Conservation (phyloP, 1,139 yeast species). For the Yamadazyma aaseri region DNA sequence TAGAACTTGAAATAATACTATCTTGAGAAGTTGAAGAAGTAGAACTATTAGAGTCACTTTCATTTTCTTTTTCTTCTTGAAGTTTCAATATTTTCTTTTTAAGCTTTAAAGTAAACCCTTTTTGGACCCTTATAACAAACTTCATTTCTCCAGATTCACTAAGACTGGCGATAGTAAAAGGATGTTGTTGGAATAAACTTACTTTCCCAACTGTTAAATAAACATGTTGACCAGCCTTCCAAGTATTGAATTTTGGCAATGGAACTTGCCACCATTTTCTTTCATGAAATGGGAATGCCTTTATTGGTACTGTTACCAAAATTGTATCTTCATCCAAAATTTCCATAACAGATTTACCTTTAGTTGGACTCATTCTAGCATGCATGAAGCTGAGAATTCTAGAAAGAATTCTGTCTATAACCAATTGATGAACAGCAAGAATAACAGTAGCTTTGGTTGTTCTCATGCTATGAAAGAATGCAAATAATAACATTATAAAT, state of each 20-base stretch:
- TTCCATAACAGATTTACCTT: slow-evolving; percentile 38
- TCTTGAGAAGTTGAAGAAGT: slow-evolving; percentile 1
- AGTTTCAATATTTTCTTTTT: slow-evolving; percentile 22
- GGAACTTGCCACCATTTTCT: slow-evolving; percentile 29
- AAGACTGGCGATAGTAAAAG: slow-evolving; percentile 45
- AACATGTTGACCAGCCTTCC: slow-evolving; percentile 52
- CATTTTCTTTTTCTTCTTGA: slow-evolving; percentile 12
- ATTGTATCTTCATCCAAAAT: slow-evolving; percentile 43
- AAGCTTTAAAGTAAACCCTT: slow-evolving; percentile 45
- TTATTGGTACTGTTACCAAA: slow-evolving; percentile 37
- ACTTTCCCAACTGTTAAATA: slow-evolving; percentile 40
- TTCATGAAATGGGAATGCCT: slow-evolving; percentile 17
- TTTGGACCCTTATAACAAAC: slow-evolving; percentile 37
- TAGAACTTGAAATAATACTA: too few relatives aligned
- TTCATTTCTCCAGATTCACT: slow-evolving; percentile 38
- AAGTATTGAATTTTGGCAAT: slow-evolving; percentile 38
- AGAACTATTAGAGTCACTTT: background rate
- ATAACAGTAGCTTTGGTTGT: slow-evolving; percentile 35
- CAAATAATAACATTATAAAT: slow-evolving; percentile 44
- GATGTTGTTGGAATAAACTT: slow-evolving; percentile 42
- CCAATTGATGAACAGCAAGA: slow-evolving; percentile 45
- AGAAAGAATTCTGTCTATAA: slow-evolving; percentile 40
- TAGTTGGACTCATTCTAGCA: slow-evolving; percentile 36
- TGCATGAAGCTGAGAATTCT: slow-evolving; percentile 33
- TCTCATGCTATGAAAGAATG: slow-evolving; percentile 39